phyloP scores from a whole-genome alignment of 352 stramenopile species.

The Aphanomyces invadans region DNA sequence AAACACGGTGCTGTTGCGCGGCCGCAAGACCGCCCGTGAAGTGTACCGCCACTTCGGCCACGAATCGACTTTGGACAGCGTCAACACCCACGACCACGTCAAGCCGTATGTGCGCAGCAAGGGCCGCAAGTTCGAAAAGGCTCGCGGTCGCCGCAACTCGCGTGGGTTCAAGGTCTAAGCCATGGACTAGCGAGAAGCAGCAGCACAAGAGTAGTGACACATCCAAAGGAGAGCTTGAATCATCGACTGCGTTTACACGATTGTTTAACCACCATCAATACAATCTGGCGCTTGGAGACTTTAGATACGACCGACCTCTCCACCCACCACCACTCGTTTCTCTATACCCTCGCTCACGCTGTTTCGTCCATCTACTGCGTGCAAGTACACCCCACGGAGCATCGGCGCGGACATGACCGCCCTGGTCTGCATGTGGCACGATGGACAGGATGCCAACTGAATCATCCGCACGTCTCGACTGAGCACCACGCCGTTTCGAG shows the following conservation, averaged over 20 bases:
- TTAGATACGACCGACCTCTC: neutral
- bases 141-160: conserved; percentile 97
- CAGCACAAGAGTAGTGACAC: conserved; percentile 6
- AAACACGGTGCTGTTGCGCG: conserved; percentile 98
- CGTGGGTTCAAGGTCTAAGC: conserved; percentile 99
- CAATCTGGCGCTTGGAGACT: conserved; percentile 22
- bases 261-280: conserved; percentile 22
- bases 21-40: conserved; percentile 94
- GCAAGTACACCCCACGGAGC: too few species aligned
- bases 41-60: conserved; percentile 99
- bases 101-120: conserved; percentile 99
- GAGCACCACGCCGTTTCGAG: too few species aligned
- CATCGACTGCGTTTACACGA: neutral
- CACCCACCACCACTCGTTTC: neutral
- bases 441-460: too few species aligned
- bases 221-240: conserved; percentile 9
- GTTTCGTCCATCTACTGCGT: too few species aligned
- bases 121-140: conserved; percentile 99
- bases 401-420: too few species aligned
- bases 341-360: too few species aligned
- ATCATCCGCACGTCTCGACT: too few species aligned
- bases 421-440: too few species aligned
- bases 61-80: conserved; percentile 93
- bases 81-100: conserved; percentile 97
- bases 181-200: neutral